Percentiles rank a stretch among this genome's conserved stretches.
phyloP scores from a whole-genome alignment of 2,329 filamentous ascomycete species.

The Cucurbitaria berberidis region DNA sequence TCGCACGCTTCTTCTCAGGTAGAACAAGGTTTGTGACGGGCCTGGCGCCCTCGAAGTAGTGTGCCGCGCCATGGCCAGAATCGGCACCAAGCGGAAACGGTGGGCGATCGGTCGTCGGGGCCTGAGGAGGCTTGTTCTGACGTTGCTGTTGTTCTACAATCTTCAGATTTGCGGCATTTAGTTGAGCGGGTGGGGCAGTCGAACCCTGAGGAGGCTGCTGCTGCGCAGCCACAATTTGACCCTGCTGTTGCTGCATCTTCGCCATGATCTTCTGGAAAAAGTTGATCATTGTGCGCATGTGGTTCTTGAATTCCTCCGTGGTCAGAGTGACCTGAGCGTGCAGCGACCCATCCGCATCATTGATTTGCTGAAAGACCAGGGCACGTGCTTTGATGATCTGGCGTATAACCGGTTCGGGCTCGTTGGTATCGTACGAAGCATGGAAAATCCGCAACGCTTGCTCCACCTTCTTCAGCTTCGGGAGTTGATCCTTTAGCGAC shows the following conservation, averaged over 20 bases:
- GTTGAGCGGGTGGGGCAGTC: constrained; percentile 32
- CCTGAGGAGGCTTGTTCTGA: constrained; percentile 56
- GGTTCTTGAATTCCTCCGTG: constrained; percentile 35
- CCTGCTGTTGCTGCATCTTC: constrained; percentile 31
- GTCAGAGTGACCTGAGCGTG: constrained; percentile 35
- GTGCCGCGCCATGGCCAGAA: constrained; percentile 64
- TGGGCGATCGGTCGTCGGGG: constrained; percentile 59
- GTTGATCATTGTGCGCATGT: constrained; percentile 31
- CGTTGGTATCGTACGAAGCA: constrained; percentile 30
- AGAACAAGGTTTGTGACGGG: constrained; percentile 64
- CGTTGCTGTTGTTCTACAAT: constrained; percentile 55
- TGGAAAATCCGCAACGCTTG: constrained; percentile 41
- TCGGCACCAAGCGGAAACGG: constrained; percentile 59
- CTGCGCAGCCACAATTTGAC: constrained; percentile 20
- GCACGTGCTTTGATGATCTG: constrained; percentile 34
- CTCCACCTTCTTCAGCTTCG: constrained; percentile 37
- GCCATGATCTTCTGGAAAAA: constrained; percentile 39
- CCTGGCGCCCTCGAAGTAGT: constrained; percentile 58
- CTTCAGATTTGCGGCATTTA: constrained; percentile 48
- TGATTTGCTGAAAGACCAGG: constrained; percentile 38
- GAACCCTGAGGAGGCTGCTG: constrained; percentile 22
- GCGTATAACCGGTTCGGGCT: constrained; percentile 35
- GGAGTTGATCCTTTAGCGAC: constrained; percentile 33
- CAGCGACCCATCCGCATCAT: constrained; percentile 35
- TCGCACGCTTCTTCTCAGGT: constrained; percentile 63